Conservation (phyloP, 441 rosid genomes). For the Flueggea neowawraea region DNA sequence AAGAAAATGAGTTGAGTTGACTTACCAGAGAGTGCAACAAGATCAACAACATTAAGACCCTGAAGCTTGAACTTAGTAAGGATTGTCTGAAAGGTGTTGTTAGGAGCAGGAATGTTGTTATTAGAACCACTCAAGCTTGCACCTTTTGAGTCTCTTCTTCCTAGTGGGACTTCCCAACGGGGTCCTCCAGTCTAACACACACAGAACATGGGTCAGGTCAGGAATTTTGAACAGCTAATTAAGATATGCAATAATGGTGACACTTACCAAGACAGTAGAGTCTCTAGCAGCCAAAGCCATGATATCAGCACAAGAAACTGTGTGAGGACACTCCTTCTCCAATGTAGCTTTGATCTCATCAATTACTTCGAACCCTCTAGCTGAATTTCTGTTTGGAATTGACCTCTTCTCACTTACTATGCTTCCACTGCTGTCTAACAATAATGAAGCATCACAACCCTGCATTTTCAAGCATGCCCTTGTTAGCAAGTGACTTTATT, state of each 20-base stretch:
- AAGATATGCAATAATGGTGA: neutral
- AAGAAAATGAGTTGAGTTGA: neutral
- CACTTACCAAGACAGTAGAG: slow-evolving; percentile 71
- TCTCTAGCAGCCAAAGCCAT: slow-evolving; percentile 85
- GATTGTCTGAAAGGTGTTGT: slow-evolving; percentile 78
- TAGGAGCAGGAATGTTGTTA: slow-evolving; percentile 88
- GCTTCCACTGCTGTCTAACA: slow-evolving; percentile 60
- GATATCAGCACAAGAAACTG: slow-evolving; percentile 83
- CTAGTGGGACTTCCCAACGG: slow-evolving; percentile 84
- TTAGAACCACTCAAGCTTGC: slow-evolving; percentile 92
- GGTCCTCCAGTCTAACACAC: slow-evolving; percentile 72
- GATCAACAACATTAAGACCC: slow-evolving; percentile 74
- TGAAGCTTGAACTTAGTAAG: slow-evolving; percentile 70
- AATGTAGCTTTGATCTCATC: slow-evolving; percentile 72
- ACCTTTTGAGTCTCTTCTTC: slow-evolving; percentile 72
- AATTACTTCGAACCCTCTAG: slow-evolving; percentile 85
- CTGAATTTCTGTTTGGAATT: slow-evolving; percentile 67
- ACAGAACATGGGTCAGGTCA: too few relatives aligned
- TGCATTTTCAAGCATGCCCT: slow-evolving; percentile 17
- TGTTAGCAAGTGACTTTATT: too few relatives aligned
- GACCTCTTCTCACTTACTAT: slow-evolving; percentile 70
- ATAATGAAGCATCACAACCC: slow-evolving; percentile 91
- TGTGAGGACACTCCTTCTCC: slow-evolving; percentile 70
- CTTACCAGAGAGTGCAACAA: slow-evolving; percentile 86
- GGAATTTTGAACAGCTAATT: too few relatives aligned